Conservation (phyloP, 148 eudicot species). For the Heliosperma pusillum region DNA sequence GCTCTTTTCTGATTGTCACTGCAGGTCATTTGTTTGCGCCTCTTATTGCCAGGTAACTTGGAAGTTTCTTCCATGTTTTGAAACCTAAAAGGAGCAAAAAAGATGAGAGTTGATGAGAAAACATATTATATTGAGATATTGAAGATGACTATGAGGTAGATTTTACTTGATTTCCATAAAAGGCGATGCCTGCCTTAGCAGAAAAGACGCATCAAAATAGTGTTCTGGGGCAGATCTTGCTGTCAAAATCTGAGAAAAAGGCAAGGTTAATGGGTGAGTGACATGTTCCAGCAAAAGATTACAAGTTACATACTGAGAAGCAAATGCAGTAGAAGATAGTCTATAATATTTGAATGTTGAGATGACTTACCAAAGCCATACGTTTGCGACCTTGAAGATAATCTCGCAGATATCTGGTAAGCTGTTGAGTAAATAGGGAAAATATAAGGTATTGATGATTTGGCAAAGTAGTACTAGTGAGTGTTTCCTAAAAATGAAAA, state of each 20-base stretch:
- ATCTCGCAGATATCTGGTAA: constrained; percentile 82
- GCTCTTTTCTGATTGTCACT: constrained; percentile 51
- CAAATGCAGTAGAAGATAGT: background rate
- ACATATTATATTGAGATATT: background rate
- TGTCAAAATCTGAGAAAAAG: constrained; percentile 61
- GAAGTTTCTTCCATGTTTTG: constrained; percentile 41
- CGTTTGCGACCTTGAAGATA: constrained; percentile 89
- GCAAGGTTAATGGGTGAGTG: background rate
- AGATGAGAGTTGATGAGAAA: background rate
- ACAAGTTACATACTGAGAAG: background rate
- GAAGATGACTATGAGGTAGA: background rate
- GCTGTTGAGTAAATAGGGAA: constrained; percentile 31
- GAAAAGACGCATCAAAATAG: constrained; percentile 74
- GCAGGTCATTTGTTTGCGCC: constrained; percentile 43
- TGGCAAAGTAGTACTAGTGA: background rate
- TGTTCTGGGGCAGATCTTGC: constrained; percentile 83
- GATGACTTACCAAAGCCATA: constrained; percentile 77
- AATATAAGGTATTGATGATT: constrained; percentile 13
- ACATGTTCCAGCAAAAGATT: background rate
- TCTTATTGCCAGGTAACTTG: constrained; percentile 41
- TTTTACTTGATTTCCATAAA: constrained; percentile 76
- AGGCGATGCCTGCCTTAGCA: constrained; percentile 91
- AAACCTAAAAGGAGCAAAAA: constrained; percentile 41
- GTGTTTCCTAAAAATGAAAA: background rate
- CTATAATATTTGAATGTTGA: constrained; percentile 1